Percentiles rank a stretch among this genome's conserved stretches.
These are phyloP conservation scores for Flaveria linearis DNA, from an alignment of 129 eudicot species.

Conservation along the genomic window DNA sequence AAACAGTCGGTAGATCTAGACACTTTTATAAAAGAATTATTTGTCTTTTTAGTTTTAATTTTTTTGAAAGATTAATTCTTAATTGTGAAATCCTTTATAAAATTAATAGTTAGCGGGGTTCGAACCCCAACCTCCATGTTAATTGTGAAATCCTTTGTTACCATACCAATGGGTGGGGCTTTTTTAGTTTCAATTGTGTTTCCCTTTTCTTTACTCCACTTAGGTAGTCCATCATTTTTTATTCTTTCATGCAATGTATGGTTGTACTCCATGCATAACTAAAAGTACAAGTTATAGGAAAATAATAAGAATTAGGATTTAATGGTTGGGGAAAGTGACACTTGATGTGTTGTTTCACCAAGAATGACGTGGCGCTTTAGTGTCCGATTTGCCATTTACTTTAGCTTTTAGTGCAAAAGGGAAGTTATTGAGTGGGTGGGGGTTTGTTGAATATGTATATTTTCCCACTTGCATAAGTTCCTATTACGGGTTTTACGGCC, in stretches of 20 bases:
- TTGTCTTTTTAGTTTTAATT: not conserved
- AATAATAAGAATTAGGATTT: not conserved
- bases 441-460: not conserved
- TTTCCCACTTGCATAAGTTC: not conserved
- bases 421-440: slow-evolving; percentile 19
- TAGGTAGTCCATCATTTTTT: not conserved
- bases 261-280: slow-evolving; percentile 16
- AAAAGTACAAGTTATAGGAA: not conserved
- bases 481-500: too few species aligned
- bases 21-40: not conserved
- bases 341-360: slow-evolving; percentile 34
- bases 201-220: slow-evolving; percentile 5
- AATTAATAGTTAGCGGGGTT: too few species aligned
- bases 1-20: not conserved
- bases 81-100: too few species aligned
- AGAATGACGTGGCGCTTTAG: slow-evolving; percentile 37
- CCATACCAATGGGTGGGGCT: too few species aligned
- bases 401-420: slow-evolving; percentile 18
- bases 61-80: too few species aligned
- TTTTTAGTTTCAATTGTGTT: not conserved
- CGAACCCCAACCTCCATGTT: too few species aligned
- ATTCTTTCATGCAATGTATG: not conserved
- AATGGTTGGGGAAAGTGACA: slow-evolving; percentile 25
- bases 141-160: too few species aligned
- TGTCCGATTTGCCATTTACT: slow-evolving; percentile 23